Evolutionary conservation across 129 eudicot genomes (phyloP), one percentile per base, ranked within the genome.

Genomic region (Centrapalus pauciflorus): DNA sequence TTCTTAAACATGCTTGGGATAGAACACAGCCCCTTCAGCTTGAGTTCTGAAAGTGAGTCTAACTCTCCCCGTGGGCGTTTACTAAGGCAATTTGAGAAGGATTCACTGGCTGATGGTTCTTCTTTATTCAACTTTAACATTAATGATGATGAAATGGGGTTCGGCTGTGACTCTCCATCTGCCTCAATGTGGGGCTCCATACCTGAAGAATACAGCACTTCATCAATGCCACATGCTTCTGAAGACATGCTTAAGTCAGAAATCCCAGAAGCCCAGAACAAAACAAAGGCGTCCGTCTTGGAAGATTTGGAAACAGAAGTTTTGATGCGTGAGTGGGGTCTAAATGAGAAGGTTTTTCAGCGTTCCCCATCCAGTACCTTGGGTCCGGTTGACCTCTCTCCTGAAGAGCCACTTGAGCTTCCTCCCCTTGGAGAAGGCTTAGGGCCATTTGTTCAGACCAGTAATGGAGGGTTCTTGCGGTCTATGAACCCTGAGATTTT

Each of bases 41-140:
- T 72, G 66, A 79, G 83, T 75, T 83, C 87, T 38, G 96, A 89
- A 79, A 84, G 86, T 45, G 96, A 89, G 72, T 81, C 96, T 5
- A 95, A 89, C 77, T 93, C 99, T 41, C 99, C 99, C 20, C 84
- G 99, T 50, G 99, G 86, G 76, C 84, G 83, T 26, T 72, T 93
- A 21, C 56, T 93, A 58, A 77, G 93, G 66, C 87, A 86, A 76
- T 93, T 93, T 38, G 95, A 93, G 80, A 82, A 82, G 74, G 99
- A 89, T 26, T 51, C 85, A 20, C 76, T 88, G 49, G 87, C 85
- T 11, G 66, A 65, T 41, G 90, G 92, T 58, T 72, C 83, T 59
- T 77, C 84, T 10, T 75, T 93, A 37, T 81, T 89, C 46, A 76
- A 87, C 84, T 86, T 82, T 60, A 67, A 75, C 67, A 38, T 35